phyloP scores from a whole-genome alignment of 768 basidiomycete genomes.

The Leccinum subgranulosum region DNA sequence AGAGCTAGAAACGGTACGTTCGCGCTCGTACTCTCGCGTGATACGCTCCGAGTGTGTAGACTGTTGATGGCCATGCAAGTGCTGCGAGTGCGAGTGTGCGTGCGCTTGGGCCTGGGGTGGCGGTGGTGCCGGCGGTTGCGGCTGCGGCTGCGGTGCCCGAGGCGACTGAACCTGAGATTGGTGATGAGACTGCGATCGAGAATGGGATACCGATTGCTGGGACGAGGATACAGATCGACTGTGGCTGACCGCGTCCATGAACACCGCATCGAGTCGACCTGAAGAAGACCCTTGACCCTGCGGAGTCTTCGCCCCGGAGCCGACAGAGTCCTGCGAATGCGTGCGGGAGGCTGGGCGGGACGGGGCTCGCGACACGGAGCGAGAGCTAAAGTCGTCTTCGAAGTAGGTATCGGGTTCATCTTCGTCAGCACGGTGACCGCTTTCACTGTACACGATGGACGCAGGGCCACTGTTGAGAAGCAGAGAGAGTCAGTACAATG shows the following conservation, averaged over 20 bases:
- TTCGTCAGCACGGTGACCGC: slow-evolving; percentile 70
- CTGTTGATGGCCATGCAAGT: slow-evolving; percentile 4
- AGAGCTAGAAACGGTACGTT: slow-evolving; percentile 25
- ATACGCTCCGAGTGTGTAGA: slow-evolving; percentile 22
- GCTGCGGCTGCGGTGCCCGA: background rate
- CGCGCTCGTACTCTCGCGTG: slow-evolving; percentile 21
- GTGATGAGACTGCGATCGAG: slow-evolving; percentile 15
- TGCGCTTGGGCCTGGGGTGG: background rate
- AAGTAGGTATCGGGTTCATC: slow-evolving; percentile 64
- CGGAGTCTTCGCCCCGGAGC: slow-evolving; percentile 31
- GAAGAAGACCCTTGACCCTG: slow-evolving; percentile 29
- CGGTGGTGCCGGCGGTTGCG: background rate
- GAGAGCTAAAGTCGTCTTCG: slow-evolving; percentile 55
- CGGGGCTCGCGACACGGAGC: slow-evolving; percentile 32
- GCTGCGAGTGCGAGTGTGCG: background rate
- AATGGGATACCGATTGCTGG: slow-evolving; percentile 9
- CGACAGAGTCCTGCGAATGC: slow-evolving; percentile 46
- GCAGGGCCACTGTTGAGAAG: slow-evolving; percentile 59
- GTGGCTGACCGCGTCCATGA: slow-evolving; percentile 30
- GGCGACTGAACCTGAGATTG: background rate
- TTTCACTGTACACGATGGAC: slow-evolving; percentile 78
- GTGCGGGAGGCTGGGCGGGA: slow-evolving; percentile 50
- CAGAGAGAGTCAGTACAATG: background rate
- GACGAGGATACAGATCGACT: slow-evolving; percentile 22
- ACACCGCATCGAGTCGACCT: slow-evolving; percentile 24